Percentiles rank a stretch among this genome's conserved stretches.
phyloP scores from a whole-genome alignment of 2,329 filamentous ascomycete genomes.

The Bipolaris gigantea region DNA sequence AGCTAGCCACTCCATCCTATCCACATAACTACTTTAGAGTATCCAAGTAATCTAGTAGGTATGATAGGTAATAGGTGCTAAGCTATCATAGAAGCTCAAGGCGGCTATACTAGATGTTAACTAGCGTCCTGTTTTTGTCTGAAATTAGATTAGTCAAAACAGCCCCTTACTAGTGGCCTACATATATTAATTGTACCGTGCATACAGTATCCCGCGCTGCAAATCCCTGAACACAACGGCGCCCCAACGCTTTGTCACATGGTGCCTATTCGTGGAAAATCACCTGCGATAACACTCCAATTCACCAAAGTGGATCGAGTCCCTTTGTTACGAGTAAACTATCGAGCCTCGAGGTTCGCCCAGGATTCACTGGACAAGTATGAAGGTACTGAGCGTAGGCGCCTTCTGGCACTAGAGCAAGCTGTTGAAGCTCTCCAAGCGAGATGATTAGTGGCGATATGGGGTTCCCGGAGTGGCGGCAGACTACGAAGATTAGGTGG shows the following conservation, averaged over 20 bases:
- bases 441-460: conserved; percentile 39
- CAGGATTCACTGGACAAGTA: conserved; percentile 7
- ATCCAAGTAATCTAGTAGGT: too few relatives aligned
- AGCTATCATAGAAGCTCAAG: too few relatives aligned
- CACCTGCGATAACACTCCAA: conserved; percentile 10
- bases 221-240: conserved; percentile 12
- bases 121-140: too few relatives aligned
- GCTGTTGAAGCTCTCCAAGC: conserved; percentile 24
- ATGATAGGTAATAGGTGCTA: too few relatives aligned
- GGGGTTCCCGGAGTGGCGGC: conserved; percentile 9
- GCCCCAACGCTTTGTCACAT: conserved; percentile 4
- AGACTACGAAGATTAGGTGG: conserved; percentile 15
- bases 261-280: conserved; percentile 36
- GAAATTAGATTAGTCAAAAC: too few relatives aligned
- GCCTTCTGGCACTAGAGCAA: conserved; percentile 21
- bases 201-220: too few relatives aligned
- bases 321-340: conserved; percentile 15
- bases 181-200: too few relatives aligned
- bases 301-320: conserved; percentile 19
- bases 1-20: too few relatives aligned
- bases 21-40: too few relatives aligned
- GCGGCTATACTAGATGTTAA: too few relatives aligned
- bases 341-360: conserved; percentile 32
- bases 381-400: conserved; percentile 4
- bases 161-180: too few relatives aligned